Evolutionary conservation across 2,329 filamentous ascomycete species (phyloP).

Genomic region (Microcyclosporella mali): DNA sequence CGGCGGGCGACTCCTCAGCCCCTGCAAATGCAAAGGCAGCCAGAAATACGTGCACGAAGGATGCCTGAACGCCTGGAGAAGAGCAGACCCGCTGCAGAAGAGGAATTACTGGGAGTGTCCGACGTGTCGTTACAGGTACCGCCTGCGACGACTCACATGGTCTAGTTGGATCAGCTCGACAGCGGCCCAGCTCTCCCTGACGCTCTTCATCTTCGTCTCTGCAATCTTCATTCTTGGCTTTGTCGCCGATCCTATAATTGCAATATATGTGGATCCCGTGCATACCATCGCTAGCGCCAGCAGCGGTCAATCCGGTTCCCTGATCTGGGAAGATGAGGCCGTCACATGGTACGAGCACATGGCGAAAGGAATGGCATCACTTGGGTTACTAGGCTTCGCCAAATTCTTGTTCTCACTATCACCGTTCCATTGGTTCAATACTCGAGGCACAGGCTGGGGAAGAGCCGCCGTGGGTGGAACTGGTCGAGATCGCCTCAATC

Average conservation of each 20-base stretch:
- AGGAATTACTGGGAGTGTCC: slow-evolving; percentile 82
- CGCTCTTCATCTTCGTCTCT: slow-evolving; percentile 62
- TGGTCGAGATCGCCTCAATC: slow-evolving; percentile 70
- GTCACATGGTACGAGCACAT: slow-evolving; percentile 76
- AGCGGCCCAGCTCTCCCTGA: slow-evolving; percentile 63
- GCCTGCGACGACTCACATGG: slow-evolving; percentile 69
- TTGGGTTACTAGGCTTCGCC: slow-evolving; percentile 77
- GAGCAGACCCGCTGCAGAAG: slow-evolving; percentile 59
- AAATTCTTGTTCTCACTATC: slow-evolving; percentile 71
- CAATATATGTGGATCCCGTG: slow-evolving; percentile 73
- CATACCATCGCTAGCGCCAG: slow-evolving; percentile 33
- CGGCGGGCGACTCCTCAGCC: slow-evolving; percentile 72
- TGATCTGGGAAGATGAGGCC: slow-evolving; percentile 43
- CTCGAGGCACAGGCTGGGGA: slow-evolving; percentile 54
- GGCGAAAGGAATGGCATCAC: slow-evolving; percentile 78
- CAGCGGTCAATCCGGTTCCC: slow-evolving; percentile 23
- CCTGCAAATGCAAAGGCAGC: slow-evolving; percentile 89
- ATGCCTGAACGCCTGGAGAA: slow-evolving; percentile 78
- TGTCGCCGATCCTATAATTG: slow-evolving; percentile 85
- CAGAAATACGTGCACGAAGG: slow-evolving; percentile 92
- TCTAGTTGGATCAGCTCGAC: slow-evolving; percentile 54
- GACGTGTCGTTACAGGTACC: slow-evolving; percentile 79
- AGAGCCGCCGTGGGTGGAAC: slow-evolving; percentile 42
- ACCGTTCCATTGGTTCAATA: slow-evolving; percentile 70
- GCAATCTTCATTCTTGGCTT: slow-evolving; percentile 82